Percentiles rank a stretch among this genome's conserved stretches.
Conservation (phyloP, 2,329 filamentous ascomycete genomes). For the Alternaria ventricosa region DNA sequence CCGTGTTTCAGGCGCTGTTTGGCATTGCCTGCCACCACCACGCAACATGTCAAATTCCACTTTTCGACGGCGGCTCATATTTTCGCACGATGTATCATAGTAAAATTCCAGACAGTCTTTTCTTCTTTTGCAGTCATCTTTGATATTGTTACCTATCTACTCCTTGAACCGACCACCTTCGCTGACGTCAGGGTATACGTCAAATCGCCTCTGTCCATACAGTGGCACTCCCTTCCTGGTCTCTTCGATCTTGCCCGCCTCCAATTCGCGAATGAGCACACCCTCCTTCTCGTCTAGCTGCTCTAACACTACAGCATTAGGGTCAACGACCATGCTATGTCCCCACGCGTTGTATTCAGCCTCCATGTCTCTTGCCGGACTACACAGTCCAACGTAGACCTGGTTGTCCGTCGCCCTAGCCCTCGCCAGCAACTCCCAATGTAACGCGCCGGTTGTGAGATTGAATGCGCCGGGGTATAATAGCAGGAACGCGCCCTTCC, state of each 20-base stretch:
- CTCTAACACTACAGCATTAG: slow-evolving; percentile 80
- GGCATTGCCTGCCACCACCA: not conserved
- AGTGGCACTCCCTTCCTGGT: slow-evolving; percentile 77
- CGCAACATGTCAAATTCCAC: not conserved
- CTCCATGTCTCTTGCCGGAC: slow-evolving; percentile 79
- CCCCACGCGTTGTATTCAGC: slow-evolving; percentile 90
- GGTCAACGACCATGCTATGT: slow-evolving; percentile 87
- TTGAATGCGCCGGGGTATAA: slow-evolving; percentile 98
- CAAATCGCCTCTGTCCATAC: slow-evolving; percentile 83
- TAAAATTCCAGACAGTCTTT: no score
- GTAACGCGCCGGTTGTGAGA: slow-evolving; percentile 85
- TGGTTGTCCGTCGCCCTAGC: slow-evolving; percentile 93
- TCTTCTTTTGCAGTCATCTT: no score
- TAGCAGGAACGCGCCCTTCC: slow-evolving; percentile 84
- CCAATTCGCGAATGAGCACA: slow-evolving; percentile 69
- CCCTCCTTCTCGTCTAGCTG: slow-evolving; percentile 81
- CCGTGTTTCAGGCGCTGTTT: not conserved
- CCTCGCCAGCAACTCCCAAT: slow-evolving; percentile 85
- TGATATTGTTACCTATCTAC: slow-evolving; percentile 8
- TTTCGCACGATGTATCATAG: no score
- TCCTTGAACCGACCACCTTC: slow-evolving; percentile 59
- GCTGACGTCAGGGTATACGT: slow-evolving; percentile 92
- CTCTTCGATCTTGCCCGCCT: slow-evolving; percentile 51
- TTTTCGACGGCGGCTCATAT: no score
- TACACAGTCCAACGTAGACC: slow-evolving; percentile 90